Conservation (phyloP, 352 stramenopile genomes). For the Pythium aristosporum region DNA sequence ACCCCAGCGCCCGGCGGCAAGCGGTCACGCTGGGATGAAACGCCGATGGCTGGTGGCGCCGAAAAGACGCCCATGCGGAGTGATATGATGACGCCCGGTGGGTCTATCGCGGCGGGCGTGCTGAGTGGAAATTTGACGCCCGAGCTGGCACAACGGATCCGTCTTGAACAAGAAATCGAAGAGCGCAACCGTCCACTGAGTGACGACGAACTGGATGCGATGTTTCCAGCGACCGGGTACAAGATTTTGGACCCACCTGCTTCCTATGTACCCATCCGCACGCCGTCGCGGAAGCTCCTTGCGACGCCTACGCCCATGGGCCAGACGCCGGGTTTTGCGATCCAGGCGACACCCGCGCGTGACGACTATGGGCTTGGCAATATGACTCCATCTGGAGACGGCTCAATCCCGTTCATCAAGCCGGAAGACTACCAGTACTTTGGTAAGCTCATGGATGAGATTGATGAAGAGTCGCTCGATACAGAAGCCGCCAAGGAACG, state of each 20-base stretch:
- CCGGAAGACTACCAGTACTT: constrained; percentile 99
- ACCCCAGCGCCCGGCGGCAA: constrained; percentile 74
- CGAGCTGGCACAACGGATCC: constrained; percentile 91
- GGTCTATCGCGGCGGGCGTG: constrained; percentile 51
- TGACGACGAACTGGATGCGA: constrained; percentile 96
- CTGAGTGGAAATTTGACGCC: constrained; percentile 79
- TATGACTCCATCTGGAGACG: constrained; percentile 70
- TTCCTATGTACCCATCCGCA: constrained; percentile 95
- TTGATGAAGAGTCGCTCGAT: constrained; percentile 83
- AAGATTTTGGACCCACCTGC: constrained; percentile 94
- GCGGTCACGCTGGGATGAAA: constrained; percentile 97
- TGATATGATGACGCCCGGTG: constrained; percentile 71
- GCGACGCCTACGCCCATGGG: constrained; percentile 95
- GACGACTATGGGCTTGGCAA: constrained; percentile 76
- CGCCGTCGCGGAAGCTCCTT: constrained; percentile 93
- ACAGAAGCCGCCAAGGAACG: constrained; percentile 95
- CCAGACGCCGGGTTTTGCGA: constrained; percentile 90
- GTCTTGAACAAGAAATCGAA: constrained; percentile 96
- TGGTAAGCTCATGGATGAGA: constrained; percentile 93
- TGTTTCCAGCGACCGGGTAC: constrained; percentile 96
- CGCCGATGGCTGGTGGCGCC: constrained; percentile 67
- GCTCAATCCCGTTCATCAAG: constrained; percentile 97
- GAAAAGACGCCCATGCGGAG: constrained; percentile 52
- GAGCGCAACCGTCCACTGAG: constrained; percentile 94
- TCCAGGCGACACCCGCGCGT: constrained; percentile 70